Percentiles rank a stretch among this genome's conserved stretches.
These are phyloP conservation scores for Ophiocordyceps australis DNA, from an alignment of 2,329 filamentous ascomycete species.

Conservation along the genomic window DNA sequence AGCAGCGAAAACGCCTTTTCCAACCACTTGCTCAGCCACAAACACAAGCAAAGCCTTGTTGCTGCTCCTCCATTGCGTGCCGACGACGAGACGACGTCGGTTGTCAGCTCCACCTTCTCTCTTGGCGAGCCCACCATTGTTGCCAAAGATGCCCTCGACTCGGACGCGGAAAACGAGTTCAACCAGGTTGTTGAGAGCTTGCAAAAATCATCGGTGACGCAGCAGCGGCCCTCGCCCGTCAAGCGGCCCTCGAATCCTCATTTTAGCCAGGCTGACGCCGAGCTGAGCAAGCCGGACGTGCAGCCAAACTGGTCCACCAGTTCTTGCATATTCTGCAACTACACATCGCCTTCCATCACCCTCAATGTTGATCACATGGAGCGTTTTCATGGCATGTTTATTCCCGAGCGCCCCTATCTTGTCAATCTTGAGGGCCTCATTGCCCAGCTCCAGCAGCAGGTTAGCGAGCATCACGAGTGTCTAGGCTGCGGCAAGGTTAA, in stretches of 20 bases:
- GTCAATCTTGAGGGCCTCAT: slow-evolving; percentile 70
- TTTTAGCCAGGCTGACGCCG: slow-evolving; percentile 19
- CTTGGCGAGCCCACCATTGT: slow-evolving; percentile 57
- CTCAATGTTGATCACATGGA: slow-evolving; percentile 81
- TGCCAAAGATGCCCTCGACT: slow-evolving; percentile 32
- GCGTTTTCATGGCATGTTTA: slow-evolving; percentile 85
- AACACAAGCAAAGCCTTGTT: slow-evolving; percentile 51
- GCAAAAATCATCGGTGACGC: slow-evolving; percentile 52
- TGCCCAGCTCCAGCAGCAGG: slow-evolving; percentile 58
- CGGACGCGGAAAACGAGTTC: slow-evolving; percentile 57
- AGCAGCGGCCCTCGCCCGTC: slow-evolving; percentile 28
- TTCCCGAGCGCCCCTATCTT: slow-evolving; percentile 76
- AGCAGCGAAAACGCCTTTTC: slow-evolving; percentile 92
- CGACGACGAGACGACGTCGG: slow-evolving; percentile 58
- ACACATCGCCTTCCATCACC: slow-evolving; percentile 55
- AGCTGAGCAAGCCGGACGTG: slow-evolving; percentile 21
- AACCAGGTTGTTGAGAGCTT: slow-evolving; percentile 61
- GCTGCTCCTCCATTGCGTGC: slow-evolving; percentile 20
- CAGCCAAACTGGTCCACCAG: slow-evolving; percentile 24
- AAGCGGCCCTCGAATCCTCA: slow-evolving; percentile 35
- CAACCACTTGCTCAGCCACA: slow-evolving; percentile 82
- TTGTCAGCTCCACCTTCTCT: slow-evolving; percentile 83
- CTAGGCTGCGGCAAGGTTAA: slow-evolving; percentile 75
- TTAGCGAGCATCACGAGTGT: slow-evolving; percentile 68
- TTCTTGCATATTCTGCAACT: slow-evolving; percentile 83